These are phyloP conservation scores for Sugiyamaella smithiae DNA, from an alignment of 805 yeast species.

Conservation along the genomic window DNA sequence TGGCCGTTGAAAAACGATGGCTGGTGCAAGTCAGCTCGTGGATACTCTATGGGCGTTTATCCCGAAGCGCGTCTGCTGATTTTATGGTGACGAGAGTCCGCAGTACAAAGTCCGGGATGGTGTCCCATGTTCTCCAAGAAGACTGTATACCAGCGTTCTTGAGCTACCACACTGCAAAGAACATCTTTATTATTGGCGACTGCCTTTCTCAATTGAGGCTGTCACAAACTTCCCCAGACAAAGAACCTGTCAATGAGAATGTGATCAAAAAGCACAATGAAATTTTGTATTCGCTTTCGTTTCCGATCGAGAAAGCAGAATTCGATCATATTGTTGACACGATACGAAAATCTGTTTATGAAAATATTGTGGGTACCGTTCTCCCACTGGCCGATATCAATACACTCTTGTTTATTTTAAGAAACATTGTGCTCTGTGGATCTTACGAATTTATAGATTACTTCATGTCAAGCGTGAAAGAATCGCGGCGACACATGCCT, in stretches of 20 bases:
- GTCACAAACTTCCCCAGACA: not conserved
- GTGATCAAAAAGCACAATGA: slow-evolving; percentile 3
- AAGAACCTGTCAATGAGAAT: not conserved
- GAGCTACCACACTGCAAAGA: slow-evolving; percentile 13
- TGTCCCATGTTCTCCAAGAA: slow-evolving; percentile 10
- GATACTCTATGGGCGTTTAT: slow-evolving; percentile 24
- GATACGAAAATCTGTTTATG: slow-evolving; percentile 14
- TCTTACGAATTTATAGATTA: slow-evolving; percentile 19
- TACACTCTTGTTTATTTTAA: slow-evolving; percentile 17
- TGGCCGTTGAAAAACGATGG: slow-evolving; percentile 22
- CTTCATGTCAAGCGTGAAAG: not conserved
- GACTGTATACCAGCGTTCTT: slow-evolving; percentile 13
- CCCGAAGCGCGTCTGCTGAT: slow-evolving; percentile 12
- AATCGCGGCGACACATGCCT: not conserved
- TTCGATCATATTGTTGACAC: slow-evolving; percentile 4
- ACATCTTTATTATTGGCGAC: slow-evolving; percentile 20
- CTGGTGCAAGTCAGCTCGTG: slow-evolving; percentile 21
- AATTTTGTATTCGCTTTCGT: slow-evolving; percentile 4
- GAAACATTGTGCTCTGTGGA: slow-evolving; percentile 19
- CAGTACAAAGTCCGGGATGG: slow-evolving; percentile 1
- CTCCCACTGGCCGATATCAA: slow-evolving; percentile 10
- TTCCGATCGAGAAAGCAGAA: slow-evolving; percentile 15
- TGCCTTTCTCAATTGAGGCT: slow-evolving; percentile 10
- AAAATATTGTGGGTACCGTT: slow-evolving; percentile 15
- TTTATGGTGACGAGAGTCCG: slow-evolving; percentile 19